Evolutionary conservation across 2,329 filamentous ascomycete species (phyloP), one percentile per base, ranked within the genome.

Genomic region (Fusarium sp.): DNA sequence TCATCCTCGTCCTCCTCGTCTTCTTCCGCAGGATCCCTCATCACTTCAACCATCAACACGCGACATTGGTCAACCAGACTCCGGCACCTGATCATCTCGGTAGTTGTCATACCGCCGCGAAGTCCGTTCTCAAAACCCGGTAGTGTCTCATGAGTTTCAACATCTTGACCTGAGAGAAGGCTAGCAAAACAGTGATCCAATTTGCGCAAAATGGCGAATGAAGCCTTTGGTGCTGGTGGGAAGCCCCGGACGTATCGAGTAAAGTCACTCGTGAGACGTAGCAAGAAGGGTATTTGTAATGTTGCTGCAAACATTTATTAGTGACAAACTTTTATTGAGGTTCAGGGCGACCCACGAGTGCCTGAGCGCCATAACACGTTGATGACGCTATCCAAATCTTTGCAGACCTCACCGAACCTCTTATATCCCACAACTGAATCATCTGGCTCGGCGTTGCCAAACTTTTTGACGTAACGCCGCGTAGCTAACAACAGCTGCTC

Each of bases 81-180:
- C 76, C 92, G 91, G 69, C 94, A 91, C 42, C 95, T 88, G 10
- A 98, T 93, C 85, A 96, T 97, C 78, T 98, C 93, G 1, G 92
- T 95, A 20, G 80, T 83, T 2, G 90, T 93, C 83, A 93, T 90
- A 1, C 93, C 91, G 0, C 89, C 88, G 1, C 84, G 80, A 7
- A 85, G 81, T 1, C 87, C 87, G 9, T 82, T 84, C 68, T 89
- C 87, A 67, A 94, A 93, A 0, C 93, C 93, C 0, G 93, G 90
- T 2, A 97, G 82, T 0, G 82, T 74, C 41, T 90, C 87, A 0
- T 87, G 86, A 0, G 90, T 90, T 16, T 90, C 87, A 5, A 89
- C 80, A 74, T 97, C 89, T 60, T 86, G 81, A 5, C 92, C 92
- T 25, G 84, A 82, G 2, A 97, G 77, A 12, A 98, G 82, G 61